Evolutionary conservation across 164 flowering plant species (phyloP).

Genomic region (Vitis vinifera): DNA sequence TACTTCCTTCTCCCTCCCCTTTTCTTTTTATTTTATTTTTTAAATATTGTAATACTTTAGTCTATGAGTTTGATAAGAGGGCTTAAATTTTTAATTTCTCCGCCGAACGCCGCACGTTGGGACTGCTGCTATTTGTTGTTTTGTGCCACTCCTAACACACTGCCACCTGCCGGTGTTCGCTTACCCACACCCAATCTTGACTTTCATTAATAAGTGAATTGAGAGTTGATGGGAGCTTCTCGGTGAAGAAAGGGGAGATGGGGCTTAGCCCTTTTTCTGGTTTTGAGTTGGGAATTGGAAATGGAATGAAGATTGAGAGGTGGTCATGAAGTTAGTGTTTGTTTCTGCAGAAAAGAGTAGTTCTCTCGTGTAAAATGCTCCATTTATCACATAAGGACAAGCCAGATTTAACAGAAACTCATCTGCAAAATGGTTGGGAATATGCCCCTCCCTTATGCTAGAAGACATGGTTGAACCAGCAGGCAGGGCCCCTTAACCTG

Average conservation of each 20-base stretch:
- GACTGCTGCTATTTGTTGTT: slow-evolving; percentile 48
- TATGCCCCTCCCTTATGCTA: background rate
- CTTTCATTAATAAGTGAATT: too few relatives aligned
- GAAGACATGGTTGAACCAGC: background rate
- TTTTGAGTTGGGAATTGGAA: background rate
- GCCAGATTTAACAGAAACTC: background rate
- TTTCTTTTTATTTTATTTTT: background rate
- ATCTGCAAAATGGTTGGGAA: background rate
- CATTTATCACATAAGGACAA: slow-evolving; percentile 10
- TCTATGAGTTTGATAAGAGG: background rate
- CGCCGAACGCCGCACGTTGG: slow-evolving; percentile 97
- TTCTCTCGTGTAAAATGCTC: slow-evolving; percentile 6
- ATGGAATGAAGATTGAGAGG: background rate
- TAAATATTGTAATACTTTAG: slow-evolving; percentile 11
- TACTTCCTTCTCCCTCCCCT: background rate
- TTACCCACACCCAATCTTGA: slow-evolving; percentile 8
- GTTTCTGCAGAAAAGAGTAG: background rate
- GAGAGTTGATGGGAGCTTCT: background rate
- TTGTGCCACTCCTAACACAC: slow-evolving; percentile 9
- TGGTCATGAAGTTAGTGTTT: slow-evolving; percentile 1
- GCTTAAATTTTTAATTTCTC: slow-evolving; percentile 21
- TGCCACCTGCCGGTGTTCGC: slow-evolving; percentile 11
- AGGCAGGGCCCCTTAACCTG: too few relatives aligned
- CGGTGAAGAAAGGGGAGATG: background rate
- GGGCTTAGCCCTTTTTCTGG: background rate